phyloP scores from a whole-genome alignment of 2,329 filamentous ascomycete genomes.

The Alternaria ventricosa region DNA sequence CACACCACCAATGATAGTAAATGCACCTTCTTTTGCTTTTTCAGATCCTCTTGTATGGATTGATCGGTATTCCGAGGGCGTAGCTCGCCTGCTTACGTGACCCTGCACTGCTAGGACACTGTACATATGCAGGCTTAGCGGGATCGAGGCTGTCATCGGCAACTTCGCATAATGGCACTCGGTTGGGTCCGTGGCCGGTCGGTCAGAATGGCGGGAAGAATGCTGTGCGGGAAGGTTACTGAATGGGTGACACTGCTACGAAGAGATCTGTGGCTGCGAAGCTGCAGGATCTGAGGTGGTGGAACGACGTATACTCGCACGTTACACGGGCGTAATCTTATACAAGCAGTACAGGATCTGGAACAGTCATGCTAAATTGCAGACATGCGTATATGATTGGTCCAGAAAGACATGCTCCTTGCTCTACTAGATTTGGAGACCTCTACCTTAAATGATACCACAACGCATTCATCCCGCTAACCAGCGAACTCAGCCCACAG shows the following conservation, averaged over 20 bases:
- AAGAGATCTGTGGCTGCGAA: neutral
- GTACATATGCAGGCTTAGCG: neutral
- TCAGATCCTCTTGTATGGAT: neutral
- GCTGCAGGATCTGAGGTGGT: neutral
- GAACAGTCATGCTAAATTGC: no score
- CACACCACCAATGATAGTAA: neutral
- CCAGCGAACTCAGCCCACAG: neutral
- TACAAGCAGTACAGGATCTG: neutral
- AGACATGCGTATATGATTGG: neutral
- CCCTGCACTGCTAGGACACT: neutral
- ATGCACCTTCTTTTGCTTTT: neutral
- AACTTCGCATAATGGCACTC: neutral
- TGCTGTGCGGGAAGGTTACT: neutral
- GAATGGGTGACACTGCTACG: neutral
- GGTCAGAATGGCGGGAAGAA: neutral
- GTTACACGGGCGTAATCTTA: neutral
- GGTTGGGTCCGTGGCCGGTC: neutral
- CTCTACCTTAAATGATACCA: neutral
- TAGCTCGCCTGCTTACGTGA: neutral
- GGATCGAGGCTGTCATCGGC: neutral
- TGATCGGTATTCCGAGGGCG: neutral
- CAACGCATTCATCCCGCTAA: neutral
- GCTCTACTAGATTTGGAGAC: neutral
- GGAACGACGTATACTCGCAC: no score
- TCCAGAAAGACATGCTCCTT: neutral